Conservation (phyloP, 2,329 filamentous ascomycete species). For the Cladosporium sp. region DNA sequence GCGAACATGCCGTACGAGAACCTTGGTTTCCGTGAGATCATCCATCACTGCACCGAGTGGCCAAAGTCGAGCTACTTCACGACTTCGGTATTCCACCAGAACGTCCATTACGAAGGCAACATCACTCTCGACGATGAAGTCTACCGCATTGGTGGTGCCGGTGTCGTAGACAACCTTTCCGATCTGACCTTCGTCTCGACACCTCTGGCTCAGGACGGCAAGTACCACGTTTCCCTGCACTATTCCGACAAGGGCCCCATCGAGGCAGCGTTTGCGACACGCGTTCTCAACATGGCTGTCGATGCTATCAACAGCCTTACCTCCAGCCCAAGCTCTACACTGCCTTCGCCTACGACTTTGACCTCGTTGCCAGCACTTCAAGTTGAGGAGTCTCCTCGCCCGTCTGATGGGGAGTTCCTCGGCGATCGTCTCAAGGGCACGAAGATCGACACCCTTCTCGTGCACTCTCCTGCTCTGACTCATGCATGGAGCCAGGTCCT, state of each 20-base stretch:
- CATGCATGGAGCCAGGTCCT: constrained; percentile 8
- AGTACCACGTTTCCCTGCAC: constrained; percentile 7
- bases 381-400: constrained; percentile 6
- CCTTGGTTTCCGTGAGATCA: constrained; percentile 11
- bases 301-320: constrained; percentile 8
- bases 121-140: constrained; percentile 8
- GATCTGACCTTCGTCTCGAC: constrained; percentile 10
- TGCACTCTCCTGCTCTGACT: constrained; percentile 8
- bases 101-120: constrained; percentile 11
- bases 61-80: constrained; percentile 5
- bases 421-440: constrained; percentile 8
- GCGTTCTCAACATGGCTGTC: constrained; percentile 10
- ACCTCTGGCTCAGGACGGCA: constrained; percentile 6
- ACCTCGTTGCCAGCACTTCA: constrained; percentile 2
- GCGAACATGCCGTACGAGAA: constrained; percentile 13
- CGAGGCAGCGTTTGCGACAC: not conserved
- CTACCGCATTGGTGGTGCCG: constrained; percentile 9
- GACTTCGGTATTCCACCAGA: constrained; percentile 10
- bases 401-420: constrained; percentile 6
- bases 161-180: constrained; percentile 8
- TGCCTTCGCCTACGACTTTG: constrained; percentile 7
- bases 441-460: constrained; percentile 1
- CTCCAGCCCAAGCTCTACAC: not conserved
- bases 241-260: constrained; percentile 11
- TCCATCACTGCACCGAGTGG: constrained; percentile 10